A percentile compares a stretch with the other conserved stretches of the same genome.
Conservation (phyloP, 164 flowering plant genomes). For the Euptelea pleiosperma region DNA sequence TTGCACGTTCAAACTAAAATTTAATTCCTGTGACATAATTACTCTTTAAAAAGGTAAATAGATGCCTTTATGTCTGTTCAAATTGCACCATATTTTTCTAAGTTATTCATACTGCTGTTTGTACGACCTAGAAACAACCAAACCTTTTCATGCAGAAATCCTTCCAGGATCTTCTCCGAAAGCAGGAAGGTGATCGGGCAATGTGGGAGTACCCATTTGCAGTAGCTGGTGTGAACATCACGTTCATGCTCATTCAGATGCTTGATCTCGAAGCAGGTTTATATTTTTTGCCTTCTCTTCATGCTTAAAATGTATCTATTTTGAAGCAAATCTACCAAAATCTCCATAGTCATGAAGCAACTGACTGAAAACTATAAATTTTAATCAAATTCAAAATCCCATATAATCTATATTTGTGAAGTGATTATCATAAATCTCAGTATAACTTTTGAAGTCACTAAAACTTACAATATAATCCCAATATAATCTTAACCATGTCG, state of each 20-base stretch:
- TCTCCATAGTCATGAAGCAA: neutral
- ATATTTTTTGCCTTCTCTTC: neutral
- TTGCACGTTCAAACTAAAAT: too few species aligned
- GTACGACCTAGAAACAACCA: neutral
- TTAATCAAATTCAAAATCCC: too few species aligned
- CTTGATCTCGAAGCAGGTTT: constrained; percentile 91
- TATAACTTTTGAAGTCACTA: too few species aligned
- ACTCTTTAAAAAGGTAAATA: too few species aligned
- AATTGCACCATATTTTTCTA: too few species aligned
- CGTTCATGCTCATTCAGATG: constrained; percentile 96
- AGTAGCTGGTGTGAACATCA: constrained; percentile 90
- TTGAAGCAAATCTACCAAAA: neutral
- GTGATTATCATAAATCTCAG: too few species aligned
- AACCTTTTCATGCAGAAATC: constrained; percentile 51
- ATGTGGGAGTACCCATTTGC: constrained; percentile 97
- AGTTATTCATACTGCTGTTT: neutral
- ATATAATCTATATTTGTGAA: too few species aligned
- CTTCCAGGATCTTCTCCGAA: constrained; percentile 80
- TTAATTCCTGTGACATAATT: too few species aligned
- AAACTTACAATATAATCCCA: too few species aligned
- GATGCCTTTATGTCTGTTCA: too few species aligned
- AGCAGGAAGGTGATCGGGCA: constrained; percentile 81
- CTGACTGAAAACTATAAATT: too few species aligned
- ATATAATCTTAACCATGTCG: too few species aligned
- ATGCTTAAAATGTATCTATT: neutral